Conservation (phyloP, 2,329 filamentous ascomycete genomes). For the Aspergillus cejpii region DNA sequence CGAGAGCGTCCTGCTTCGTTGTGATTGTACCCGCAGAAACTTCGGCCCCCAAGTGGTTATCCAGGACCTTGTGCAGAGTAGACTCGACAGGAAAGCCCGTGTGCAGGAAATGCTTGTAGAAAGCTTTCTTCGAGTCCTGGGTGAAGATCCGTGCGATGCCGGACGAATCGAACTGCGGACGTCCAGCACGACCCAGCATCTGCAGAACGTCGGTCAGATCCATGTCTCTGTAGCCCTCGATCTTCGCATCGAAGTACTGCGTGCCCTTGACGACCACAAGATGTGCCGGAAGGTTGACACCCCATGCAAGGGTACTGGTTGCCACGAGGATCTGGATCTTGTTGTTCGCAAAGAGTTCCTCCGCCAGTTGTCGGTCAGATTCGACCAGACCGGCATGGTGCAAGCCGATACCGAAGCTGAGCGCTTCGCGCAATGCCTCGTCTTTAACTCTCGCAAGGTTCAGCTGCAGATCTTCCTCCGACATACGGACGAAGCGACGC, state of each 20-base stretch:
- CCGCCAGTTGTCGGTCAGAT: slow-evolving; percentile 80
- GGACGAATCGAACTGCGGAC: slow-evolving; percentile 92
- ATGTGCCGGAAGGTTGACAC: slow-evolving; percentile 94
- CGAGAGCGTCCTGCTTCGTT: slow-evolving; percentile 92
- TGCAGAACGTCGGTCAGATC: slow-evolving; percentile 95
- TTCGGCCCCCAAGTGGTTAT: slow-evolving; percentile 94
- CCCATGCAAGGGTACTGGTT: slow-evolving; percentile 95
- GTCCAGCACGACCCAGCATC: slow-evolving; percentile 92
- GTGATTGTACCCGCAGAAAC: slow-evolving; percentile 86
- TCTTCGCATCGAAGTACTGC: slow-evolving; percentile 96
- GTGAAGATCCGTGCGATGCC: slow-evolving; percentile 97
- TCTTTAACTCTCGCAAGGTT: slow-evolving; percentile 91
- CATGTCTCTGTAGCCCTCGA: slow-evolving; percentile 97
- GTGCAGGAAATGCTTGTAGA: slow-evolving; percentile 98
- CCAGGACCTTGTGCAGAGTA: slow-evolving; percentile 87
- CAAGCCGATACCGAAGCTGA: slow-evolving; percentile 93
- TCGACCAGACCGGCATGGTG: slow-evolving; percentile 97
- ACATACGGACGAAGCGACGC: slow-evolving; percentile 84
- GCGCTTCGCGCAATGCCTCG: slow-evolving; percentile 82
- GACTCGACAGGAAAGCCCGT: slow-evolving; percentile 97
- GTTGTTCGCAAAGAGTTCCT: slow-evolving; percentile 94
- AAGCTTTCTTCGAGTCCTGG: slow-evolving; percentile 94
- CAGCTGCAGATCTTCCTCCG: slow-evolving; percentile 83
- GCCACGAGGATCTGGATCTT: slow-evolving; percentile 96
- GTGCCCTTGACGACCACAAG: slow-evolving; percentile 97